Conservation (phyloP, 805 yeast genomes). For the Metschnikowia baotianmanensis region DNA sequence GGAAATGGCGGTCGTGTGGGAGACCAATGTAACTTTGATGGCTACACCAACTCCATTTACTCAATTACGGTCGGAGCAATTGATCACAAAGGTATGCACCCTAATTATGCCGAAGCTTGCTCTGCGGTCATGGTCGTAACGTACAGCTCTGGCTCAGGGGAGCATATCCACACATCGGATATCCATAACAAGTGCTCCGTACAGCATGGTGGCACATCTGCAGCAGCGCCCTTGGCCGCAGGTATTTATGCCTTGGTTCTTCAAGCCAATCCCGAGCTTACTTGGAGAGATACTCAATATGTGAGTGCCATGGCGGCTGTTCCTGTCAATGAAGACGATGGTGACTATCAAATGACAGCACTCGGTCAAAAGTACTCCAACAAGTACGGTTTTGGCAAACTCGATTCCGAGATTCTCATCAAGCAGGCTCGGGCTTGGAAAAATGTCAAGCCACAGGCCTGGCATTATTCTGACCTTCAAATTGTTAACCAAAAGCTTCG, state of each 20-base stretch:
- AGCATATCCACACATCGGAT: conserved; percentile 86
- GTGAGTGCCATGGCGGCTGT: conserved; percentile 69
- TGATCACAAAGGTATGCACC: conserved; percentile 83
- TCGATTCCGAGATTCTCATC: conserved; percentile 78
- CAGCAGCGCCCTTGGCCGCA: conserved; percentile 98
- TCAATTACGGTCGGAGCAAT: conserved; percentile 94
- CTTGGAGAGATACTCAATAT: conserved; percentile 96
- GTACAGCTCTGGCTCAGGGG: conserved; percentile 87
- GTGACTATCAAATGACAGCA: conserved; percentile 71
- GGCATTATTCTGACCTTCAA: conserved; percentile 55
- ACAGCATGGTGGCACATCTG: conserved; percentile 94
- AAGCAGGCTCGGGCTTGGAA: conserved; percentile 71
- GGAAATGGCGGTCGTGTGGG: conserved; percentile 86
- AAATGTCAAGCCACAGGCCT: conserved; percentile 88
- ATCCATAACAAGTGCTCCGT: conserved; percentile 65
- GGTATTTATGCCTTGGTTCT: conserved; percentile 87
- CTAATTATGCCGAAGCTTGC: conserved; percentile 88
- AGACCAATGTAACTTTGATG: conserved; percentile 95
- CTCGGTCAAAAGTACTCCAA: conserved; percentile 73
- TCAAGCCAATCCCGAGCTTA: conserved; percentile 78
- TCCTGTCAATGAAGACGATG: conserved; percentile 65
- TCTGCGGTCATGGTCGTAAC: conserved; percentile 94
- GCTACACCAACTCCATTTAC: conserved; percentile 92
- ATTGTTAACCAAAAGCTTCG: conserved; percentile 28
- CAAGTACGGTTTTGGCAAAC: conserved; percentile 86